phyloP scores from a whole-genome alignment of 208 protist species.

The Leishmania braziliensis region DNA sequence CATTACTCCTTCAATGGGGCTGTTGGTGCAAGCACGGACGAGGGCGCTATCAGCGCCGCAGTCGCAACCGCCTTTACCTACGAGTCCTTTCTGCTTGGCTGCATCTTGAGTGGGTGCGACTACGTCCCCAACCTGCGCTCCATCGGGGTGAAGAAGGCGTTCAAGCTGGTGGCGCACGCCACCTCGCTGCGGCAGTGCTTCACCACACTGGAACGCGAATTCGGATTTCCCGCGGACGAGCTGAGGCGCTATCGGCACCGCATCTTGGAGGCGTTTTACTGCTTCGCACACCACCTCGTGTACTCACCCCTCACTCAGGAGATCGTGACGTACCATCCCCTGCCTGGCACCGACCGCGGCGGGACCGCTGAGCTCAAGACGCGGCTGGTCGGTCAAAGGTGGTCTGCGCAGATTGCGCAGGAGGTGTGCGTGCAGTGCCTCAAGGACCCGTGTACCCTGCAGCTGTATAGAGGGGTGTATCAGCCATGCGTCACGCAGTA shows the following conservation, averaged over 20 bases:
- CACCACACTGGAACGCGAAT: constrained; percentile 39
- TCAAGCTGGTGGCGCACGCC: constrained; percentile 72
- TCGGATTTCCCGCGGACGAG: constrained; percentile 63
- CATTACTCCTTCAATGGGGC: background rate
- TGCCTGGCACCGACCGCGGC: constrained; percentile 30
- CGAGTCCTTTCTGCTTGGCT: constrained; percentile 92
- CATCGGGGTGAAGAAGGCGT: constrained; percentile 95
- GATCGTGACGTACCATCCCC: constrained; percentile 50
- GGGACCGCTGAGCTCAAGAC: constrained; percentile 27
- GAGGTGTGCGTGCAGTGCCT: constrained; percentile 70
- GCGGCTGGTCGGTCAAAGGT: constrained; percentile 54
- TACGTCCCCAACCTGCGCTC: constrained; percentile 93
- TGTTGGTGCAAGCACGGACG: background rate
- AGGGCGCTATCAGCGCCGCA: background rate
- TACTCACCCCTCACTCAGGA: constrained; percentile 67
- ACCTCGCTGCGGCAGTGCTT: constrained; percentile 58
- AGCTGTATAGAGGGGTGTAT: constrained; percentile 55
- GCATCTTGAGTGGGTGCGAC: constrained; percentile 98
- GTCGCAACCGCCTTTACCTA: constrained; percentile 45
- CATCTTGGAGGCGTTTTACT: constrained; percentile 79
- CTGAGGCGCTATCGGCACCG: constrained; percentile 57
- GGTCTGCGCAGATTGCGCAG: constrained; percentile 42
- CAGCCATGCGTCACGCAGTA: constrained; percentile 56
- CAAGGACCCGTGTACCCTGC: constrained; percentile 62
- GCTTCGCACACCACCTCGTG: constrained; percentile 90